Conservation (phyloP, 352 stramenopile species). For the Peronosclerospora sorghi region DNA sequence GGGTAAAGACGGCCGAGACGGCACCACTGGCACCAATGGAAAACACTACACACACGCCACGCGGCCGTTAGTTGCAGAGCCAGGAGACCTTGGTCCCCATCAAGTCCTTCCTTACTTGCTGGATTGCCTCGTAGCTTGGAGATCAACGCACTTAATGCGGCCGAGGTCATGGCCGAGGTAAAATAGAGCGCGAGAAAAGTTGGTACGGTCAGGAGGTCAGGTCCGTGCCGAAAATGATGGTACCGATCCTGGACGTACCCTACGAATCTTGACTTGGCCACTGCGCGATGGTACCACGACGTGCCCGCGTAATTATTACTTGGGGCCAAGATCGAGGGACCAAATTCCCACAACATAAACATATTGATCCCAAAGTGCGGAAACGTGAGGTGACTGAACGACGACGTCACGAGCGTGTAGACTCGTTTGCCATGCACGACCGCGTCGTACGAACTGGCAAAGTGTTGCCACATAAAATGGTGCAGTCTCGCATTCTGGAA, state of each 20-base stretch:
- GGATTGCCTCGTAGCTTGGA: conserved; percentile 52
- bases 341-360: conserved; percentile 86
- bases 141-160: conserved; percentile 48
- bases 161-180: conserved; percentile 58
- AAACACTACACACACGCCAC: conserved; percentile 34
- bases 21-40: conserved; percentile 72
- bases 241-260: conserved; percentile 28
- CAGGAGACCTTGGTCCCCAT: no score
- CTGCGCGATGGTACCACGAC: conserved; percentile 43
- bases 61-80: no score
- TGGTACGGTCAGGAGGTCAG: conserved; percentile 38
- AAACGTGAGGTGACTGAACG: conserved; percentile 78
- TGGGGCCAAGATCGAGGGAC: conserved; percentile 45
- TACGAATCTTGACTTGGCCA: conserved; percentile 37
- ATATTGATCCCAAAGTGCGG: conserved; percentile 80
- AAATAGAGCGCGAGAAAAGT: conserved; percentile 66
- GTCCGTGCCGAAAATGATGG: conserved; percentile 13
- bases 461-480: conserved; percentile 74
- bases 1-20: conserved; percentile 68
- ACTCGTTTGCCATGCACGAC: conserved; percentile 51
- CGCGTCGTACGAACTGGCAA: conserved; percentile 72
- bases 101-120: conserved; percentile 32
- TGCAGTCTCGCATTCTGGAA: conserved; percentile 33
- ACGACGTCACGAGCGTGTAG: conserved; percentile 65
- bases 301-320: conserved; percentile 26